These are phyloP conservation scores for Quercus alba DNA, from an alignment of 306 rosid genomes.

Conservation along the genomic window DNA sequence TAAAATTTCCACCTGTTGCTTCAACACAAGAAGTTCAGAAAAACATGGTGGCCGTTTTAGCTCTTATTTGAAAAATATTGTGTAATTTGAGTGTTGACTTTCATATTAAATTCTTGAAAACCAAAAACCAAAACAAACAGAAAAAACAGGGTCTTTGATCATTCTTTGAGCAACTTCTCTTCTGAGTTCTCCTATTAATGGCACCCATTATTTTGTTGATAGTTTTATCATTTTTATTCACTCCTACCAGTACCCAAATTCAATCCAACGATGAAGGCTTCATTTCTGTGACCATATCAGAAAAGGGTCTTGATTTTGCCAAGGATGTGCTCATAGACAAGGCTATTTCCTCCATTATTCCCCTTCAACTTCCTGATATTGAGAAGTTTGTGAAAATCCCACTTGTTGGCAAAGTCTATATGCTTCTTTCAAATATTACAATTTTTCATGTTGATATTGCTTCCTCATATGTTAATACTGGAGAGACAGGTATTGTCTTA, in stretches of 20 bases:
- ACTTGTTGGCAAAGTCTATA: constrained; percentile 53
- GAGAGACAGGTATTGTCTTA: constrained; percentile 57
- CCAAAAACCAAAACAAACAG: neutral
- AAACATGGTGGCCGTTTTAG: neutral
- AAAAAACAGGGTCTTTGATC: neutral
- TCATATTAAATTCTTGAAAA: constrained; percentile 7
- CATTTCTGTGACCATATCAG: constrained; percentile 53
- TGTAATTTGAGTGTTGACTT: neutral
- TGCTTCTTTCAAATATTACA: constrained; percentile 60
- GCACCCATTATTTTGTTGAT: constrained; percentile 22
- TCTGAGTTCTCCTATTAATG: constrained; percentile 23
- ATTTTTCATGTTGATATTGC: constrained; percentile 42
- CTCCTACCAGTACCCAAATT: constrained; percentile 30
- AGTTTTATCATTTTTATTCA: constrained; percentile 26
- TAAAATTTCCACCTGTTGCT: neutral
- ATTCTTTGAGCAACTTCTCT: constrained; percentile 1
- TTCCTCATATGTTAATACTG: constrained; percentile 56
- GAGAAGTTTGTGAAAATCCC: constrained; percentile 49
- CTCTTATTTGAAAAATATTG: neutral
- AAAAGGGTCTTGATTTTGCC: constrained; percentile 71
- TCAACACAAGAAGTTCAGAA: neutral
- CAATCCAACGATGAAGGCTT: constrained; percentile 53
- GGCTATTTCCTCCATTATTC: constrained; percentile 55
- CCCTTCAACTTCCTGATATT: constrained; percentile 59
- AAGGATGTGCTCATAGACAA: constrained; percentile 60